Conservation (phyloP, 176 grass and related monocot species). For the Elaeis guineensis region DNA sequence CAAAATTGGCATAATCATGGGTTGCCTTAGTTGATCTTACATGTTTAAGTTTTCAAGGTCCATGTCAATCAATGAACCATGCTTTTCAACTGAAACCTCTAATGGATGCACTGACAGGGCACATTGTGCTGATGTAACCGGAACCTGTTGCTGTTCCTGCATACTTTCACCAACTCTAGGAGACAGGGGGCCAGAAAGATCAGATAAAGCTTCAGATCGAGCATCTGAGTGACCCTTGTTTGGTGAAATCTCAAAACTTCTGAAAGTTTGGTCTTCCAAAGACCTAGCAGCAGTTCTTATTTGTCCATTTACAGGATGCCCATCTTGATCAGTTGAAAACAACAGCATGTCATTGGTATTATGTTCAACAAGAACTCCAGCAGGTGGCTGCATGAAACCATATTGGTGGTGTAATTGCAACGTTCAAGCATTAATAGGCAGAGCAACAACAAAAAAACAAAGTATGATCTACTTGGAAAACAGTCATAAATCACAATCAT, state of each 20-base stretch:
- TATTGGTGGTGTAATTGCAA: background rate
- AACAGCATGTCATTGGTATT: slow-evolving; percentile 12
- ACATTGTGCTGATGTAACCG: slow-evolving; percentile 2
- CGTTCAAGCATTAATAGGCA: too few species aligned
- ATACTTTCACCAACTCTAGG: slow-evolving; percentile 1
- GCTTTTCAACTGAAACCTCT: slow-evolving; percentile 39
- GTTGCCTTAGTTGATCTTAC: slow-evolving; percentile 32
- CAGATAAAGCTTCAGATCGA: slow-evolving; percentile 5
- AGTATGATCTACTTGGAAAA: too few species aligned
- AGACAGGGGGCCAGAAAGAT: background rate
- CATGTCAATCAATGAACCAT: slow-evolving; percentile 37
- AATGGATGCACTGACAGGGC: slow-evolving; percentile 22
- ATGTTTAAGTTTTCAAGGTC: slow-evolving; percentile 54
- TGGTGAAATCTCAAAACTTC: background rate
- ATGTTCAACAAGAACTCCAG: slow-evolving; percentile 29
- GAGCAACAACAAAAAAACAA: too few species aligned
- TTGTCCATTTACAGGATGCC: slow-evolving; percentile 14
- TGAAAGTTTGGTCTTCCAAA: slow-evolving; percentile 4
- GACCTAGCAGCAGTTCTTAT: slow-evolving; percentile 8
- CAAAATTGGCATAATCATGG: too few species aligned
- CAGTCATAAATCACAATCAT: too few species aligned
- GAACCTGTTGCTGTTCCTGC: background rate
- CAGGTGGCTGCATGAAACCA: slow-evolving; percentile 37
- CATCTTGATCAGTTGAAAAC: slow-evolving; percentile 14
- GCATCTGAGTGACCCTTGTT: background rate